Evolutionary conservation across 1,139 yeast species (phyloP).

Genomic region (Suzukiozyma palmioleophila): DNA sequence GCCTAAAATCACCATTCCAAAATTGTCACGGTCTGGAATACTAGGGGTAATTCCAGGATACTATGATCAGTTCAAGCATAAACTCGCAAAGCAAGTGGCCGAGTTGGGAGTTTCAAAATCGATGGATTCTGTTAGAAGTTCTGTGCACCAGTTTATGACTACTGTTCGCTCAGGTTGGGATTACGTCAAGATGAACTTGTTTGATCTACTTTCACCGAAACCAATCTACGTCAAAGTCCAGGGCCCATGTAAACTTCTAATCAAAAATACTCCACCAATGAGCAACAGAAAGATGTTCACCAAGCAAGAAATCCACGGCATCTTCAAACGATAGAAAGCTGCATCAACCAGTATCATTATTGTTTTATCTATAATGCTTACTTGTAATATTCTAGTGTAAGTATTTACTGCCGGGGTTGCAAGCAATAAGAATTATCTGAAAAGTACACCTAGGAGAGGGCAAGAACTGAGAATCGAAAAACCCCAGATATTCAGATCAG

Average conservation of each 20-base stretch:
- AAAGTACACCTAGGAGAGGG: no score
- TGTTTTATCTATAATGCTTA: no score
- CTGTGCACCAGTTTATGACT: neutral
- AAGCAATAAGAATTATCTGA: no score
- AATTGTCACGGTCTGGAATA: neutral
- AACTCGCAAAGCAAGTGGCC: neutral
- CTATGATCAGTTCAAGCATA: slow-evolving; percentile 1
- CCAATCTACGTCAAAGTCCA: slow-evolving; percentile 20
- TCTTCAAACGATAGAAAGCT: slow-evolving; percentile 5
- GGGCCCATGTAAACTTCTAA: slow-evolving; percentile 25
- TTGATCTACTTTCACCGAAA: slow-evolving; percentile 11
- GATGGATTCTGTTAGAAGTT: neutral
- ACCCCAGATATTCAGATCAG: no score
- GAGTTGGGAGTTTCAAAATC: neutral
- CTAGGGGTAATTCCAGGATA: slow-evolving; percentile 5
- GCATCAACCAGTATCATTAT: no score
- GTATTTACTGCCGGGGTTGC: no score
- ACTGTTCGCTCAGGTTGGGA: slow-evolving; percentile 6
- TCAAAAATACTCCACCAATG: slow-evolving; percentile 15
- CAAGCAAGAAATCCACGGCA: slow-evolving; percentile 17
- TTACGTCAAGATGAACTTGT: slow-evolving; percentile 10
- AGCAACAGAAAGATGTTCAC: slow-evolving; percentile 17
- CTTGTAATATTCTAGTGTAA: no score
- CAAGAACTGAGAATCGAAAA: no score
- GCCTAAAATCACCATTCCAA: neutral